Percentiles rank a stretch among this genome's conserved stretches.
Conservation (phyloP, 495 filamentous ascomycete genomes). For the Penicillium herquei region DNA sequence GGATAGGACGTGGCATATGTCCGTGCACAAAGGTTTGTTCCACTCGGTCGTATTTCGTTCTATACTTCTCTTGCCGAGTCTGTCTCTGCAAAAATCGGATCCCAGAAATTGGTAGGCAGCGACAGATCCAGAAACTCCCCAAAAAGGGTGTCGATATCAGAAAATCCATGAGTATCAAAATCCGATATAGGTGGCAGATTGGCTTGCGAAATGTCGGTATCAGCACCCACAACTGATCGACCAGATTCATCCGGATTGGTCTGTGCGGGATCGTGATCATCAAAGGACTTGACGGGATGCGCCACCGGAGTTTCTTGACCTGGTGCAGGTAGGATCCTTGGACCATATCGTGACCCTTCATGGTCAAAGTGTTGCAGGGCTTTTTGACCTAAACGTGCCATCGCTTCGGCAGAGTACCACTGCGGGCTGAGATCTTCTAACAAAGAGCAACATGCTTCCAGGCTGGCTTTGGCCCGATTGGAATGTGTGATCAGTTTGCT, state of each 20-base stretch:
- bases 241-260: not conserved
- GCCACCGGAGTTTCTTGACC: not conserved
- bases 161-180: slow-evolving; percentile 23
- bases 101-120: slow-evolving; percentile 43
- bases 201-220: slow-evolving; percentile 1
- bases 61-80: not conserved
- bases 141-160: slow-evolving; percentile 42
- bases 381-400: slow-evolving; percentile 54
- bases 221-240: not conserved
- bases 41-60: not conserved
- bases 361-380: slow-evolving; percentile 34
- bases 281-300: not conserved
- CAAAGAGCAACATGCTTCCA: slow-evolving; percentile 56
- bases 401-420: slow-evolving; percentile 64
- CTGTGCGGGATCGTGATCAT: not conserved
- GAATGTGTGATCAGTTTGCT: slow-evolving; percentile 63
- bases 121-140: slow-evolving; percentile 43
- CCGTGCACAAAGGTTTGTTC: too few relatives aligned
- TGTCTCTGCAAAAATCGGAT: slow-evolving; percentile 37
- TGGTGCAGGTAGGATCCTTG: too few relatives aligned
- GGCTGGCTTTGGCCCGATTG: slow-evolving; percentile 56
- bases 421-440: slow-evolving; percentile 54
- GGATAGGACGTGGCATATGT: too few relatives aligned
- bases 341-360: not conserved
- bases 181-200: slow-evolving; percentile 4